A percentile compares a stretch with the other conserved stretches of the same genome.
Conservation (phyloP, 2,329 filamentous ascomycete genomes). For the Clonostachys chloroleuca region DNA sequence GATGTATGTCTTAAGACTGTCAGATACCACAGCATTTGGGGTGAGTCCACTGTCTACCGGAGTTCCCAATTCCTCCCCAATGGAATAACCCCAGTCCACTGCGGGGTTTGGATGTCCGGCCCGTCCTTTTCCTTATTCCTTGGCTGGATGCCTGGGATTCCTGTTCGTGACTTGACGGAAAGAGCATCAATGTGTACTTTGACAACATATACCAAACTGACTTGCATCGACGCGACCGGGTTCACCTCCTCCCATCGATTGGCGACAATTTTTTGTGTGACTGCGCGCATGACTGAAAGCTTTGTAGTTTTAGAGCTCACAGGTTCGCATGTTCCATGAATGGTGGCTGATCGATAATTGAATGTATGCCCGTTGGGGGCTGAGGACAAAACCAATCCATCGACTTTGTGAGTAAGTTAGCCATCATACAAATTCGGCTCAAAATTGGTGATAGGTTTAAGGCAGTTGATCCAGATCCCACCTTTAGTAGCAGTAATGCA, state of each 20-base stretch:
- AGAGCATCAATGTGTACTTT: neutral
- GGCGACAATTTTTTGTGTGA: neutral
- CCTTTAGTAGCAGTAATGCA: neutral
- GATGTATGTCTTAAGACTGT: neutral
- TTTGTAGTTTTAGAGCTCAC: neutral
- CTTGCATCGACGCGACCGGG: neutral
- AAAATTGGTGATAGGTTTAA: neutral
- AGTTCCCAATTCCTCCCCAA: neutral
- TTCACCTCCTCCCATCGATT: neutral
- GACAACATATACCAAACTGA: neutral
- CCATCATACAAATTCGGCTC: neutral
- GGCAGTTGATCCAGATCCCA: neutral
- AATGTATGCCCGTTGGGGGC: neutral
- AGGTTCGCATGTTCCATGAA: neutral
- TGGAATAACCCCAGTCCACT: neutral
- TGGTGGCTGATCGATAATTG: neutral
- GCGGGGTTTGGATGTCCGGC: neutral
- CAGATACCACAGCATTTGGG: neutral
- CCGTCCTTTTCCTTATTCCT: neutral
- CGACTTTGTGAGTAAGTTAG: neutral
- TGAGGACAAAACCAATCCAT: neutral
- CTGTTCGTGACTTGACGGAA: neutral
- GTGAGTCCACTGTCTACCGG: neutral
- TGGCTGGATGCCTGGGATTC: neutral
- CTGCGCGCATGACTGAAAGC: neutral